Base-by-base conservation (phyloP, 176 grass and related monocot genomes). In the Zoysia japonica region DNA sequence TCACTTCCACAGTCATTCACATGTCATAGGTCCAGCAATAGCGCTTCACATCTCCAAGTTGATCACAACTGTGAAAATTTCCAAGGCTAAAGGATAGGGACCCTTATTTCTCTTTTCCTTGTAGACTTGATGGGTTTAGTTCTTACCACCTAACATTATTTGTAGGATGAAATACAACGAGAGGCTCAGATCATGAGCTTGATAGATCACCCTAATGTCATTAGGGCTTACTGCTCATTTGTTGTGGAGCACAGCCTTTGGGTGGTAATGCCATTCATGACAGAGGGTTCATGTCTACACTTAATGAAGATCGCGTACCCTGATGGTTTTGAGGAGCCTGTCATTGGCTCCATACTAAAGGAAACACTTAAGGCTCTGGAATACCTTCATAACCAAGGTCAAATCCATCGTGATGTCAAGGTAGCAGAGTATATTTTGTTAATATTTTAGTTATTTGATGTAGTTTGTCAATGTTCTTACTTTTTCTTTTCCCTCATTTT, bases 201-300 rank as follows among this genome's bases (percentile, higher is more conserved):
- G 84, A 99, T 99, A 68, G 90, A 99, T 63, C 96, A 99, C 76
- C 90, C 96, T 47, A 99, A 95, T 89, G 83, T 95, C 66, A 95
- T 99, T 72, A 93, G 83, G 79, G 89, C 92, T 60, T 95, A 85
- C 53, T 99, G 96, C 78, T 99, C 96, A 53, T 99, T 98, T 79
- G 86, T 92, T 28, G 96, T 99, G 28, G 96, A 93, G 39, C 88
- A 76, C 35, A 85, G 77, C 84, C 92, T 99, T 78, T 99, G 96
- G 96, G 96, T 99, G 56, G 71, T 98, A 77, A 98, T 98, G 96
- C 96, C 96, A 81, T 99, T 95, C 81, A 99, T 99, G 96, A 84
- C 86, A 6, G 96, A 95, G 73, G 96, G 96, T 65, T 99, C 96
- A 5, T 99, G 96, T 83, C 85, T 99, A 78, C 96, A 99, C 79